Percentiles rank a stretch among this genome's conserved stretches.
phyloP scores from a whole-genome alignment of 2,329 filamentous ascomycete species.

The Claviceps maximensis region DNA sequence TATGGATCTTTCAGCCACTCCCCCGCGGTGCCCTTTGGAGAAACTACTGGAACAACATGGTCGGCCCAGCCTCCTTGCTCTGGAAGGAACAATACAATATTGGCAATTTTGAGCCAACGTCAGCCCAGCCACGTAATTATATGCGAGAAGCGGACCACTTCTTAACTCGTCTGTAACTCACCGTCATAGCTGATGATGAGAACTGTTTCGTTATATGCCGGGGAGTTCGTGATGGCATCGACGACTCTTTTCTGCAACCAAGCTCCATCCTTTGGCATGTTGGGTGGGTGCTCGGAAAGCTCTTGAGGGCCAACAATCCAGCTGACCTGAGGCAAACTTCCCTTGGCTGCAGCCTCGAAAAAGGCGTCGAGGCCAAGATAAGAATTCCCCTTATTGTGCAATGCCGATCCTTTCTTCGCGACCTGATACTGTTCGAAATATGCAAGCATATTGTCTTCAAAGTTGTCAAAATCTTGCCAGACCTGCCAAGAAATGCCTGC shows the following conservation, averaged over 20 bases:
- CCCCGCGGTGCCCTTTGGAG: slow-evolving; percentile 31
- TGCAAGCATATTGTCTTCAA: slow-evolving; percentile 38
- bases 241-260: slow-evolving; percentile 42
- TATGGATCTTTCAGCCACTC: slow-evolving; percentile 36
- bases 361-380: slow-evolving; percentile 34
- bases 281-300: slow-evolving; percentile 29
- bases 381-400: slow-evolving; percentile 18
- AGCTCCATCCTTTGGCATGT: slow-evolving; percentile 37
- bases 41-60: slow-evolving; percentile 34
- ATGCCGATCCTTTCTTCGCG: slow-evolving; percentile 6
- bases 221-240: slow-evolving; percentile 33
- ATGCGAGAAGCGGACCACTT: neutral
- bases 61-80: slow-evolving; percentile 42
- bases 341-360: slow-evolving; percentile 32
- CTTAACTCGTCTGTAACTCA: slow-evolving; percentile 8
- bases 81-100: slow-evolving; percentile 9
- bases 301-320: slow-evolving; percentile 41
- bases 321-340: slow-evolving; percentile 35
- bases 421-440: slow-evolving; percentile 18
- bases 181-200: slow-evolving; percentile 40
- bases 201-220: slow-evolving; percentile 33
- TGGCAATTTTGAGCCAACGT: neutral
- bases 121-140: neutral
- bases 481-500: slow-evolving; percentile 36
- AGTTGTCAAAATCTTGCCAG: slow-evolving; percentile 35